A percentile compares a stretch with the other conserved stretches of the same genome.
These are phyloP conservation scores for Hylodesmum podocarpum DNA, from an alignment of 306 rosid genomes.

Conservation along the genomic window DNA sequence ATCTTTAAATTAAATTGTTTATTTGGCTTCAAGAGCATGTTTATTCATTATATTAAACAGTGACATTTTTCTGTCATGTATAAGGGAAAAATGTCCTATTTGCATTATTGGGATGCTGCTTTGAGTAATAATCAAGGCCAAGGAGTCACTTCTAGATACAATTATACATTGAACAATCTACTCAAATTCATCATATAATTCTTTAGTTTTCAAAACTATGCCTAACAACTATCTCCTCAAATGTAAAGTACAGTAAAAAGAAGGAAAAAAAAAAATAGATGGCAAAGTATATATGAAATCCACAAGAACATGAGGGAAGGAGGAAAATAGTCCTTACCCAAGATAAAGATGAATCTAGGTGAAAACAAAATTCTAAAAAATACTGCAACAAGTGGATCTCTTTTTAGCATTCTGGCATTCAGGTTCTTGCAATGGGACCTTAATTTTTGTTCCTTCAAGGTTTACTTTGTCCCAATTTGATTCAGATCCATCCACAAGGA, in stretches of 20 bases:
- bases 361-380: slow-evolving; percentile 34
- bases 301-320: neutral
- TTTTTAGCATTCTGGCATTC: slow-evolving; percentile 39
- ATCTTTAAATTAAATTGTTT: neutral
- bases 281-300: slow-evolving; percentile 1
- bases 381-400: slow-evolving; percentile 60
- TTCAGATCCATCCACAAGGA: slow-evolving; percentile 55
- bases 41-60: neutral
- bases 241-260: neutral
- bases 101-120: neutral
- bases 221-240: neutral
- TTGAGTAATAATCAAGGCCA: neutral
- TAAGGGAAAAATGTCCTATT: neutral
- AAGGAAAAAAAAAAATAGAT: neutral
- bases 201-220: neutral
- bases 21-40: neutral
- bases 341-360: slow-evolving; percentile 18
- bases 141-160: neutral
- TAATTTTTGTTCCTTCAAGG: slow-evolving; percentile 63
- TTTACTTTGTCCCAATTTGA: slow-evolving; percentile 62
- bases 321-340: slow-evolving; percentile 30
- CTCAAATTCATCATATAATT: slow-evolving; percentile 17
- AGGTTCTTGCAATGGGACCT: slow-evolving; percentile 58
- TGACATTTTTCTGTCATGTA: neutral
- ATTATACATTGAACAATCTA: neutral